Conservation (phyloP, 208 protist species). For the Crithidia bombi region DNA sequence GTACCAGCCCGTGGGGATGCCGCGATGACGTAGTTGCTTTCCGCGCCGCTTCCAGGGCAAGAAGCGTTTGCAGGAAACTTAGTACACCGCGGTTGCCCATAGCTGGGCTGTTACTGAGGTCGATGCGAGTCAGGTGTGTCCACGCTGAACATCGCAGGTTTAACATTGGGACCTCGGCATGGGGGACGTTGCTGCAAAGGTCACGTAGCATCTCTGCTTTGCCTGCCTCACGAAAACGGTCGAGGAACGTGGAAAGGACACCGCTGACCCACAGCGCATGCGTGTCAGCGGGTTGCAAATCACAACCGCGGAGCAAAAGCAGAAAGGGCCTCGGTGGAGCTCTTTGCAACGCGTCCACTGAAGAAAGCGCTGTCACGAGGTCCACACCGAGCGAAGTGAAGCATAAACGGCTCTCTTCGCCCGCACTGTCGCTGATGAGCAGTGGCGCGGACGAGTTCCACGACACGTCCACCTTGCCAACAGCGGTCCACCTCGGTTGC, state of each 20-base stretch:
- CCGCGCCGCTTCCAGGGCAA: constrained; percentile 21
- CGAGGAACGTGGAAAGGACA: constrained; percentile 2
- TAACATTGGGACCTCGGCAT: neutral
- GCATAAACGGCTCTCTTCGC: neutral
- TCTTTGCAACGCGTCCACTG: neutral
- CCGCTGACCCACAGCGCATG: constrained; percentile 17
- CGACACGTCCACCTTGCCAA: constrained; percentile 13
- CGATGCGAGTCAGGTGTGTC: constrained; percentile 19
- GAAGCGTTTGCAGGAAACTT: constrained; percentile 13
- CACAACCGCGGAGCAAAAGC: constrained; percentile 18
- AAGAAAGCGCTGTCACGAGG: neutral
- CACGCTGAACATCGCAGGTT: neutral
- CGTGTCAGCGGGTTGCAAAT: neutral
- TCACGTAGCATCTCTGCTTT: constrained; percentile 4
- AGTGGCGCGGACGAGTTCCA: constrained; percentile 22
- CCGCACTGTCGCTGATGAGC: neutral
- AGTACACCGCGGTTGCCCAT: constrained; percentile 19
- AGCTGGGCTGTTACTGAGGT: constrained; percentile 31
- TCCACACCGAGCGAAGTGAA: neutral
- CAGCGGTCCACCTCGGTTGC: neutral
- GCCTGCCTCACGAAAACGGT: constrained; percentile 11
- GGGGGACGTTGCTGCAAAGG: neutral
- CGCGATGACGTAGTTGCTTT: neutral
- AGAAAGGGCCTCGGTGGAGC: neutral
- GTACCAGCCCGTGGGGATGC: neutral